Conservation (phyloP, 2,329 filamentous ascomycete species). For the Phialemoniopsis sp. region DNA sequence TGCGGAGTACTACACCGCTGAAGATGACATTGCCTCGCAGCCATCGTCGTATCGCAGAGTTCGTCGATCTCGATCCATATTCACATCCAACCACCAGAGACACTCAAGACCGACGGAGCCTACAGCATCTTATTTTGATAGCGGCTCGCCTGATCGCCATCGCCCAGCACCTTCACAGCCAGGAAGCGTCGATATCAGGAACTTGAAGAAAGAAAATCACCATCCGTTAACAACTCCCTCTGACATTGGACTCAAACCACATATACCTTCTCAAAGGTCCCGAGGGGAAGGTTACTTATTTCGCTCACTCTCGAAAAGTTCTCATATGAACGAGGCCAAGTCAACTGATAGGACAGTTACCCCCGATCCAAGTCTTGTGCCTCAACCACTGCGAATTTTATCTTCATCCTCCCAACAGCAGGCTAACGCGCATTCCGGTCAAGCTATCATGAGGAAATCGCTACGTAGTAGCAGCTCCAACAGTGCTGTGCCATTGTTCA, state of each 20-base stretch:
- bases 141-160: slow-evolving; percentile 4
- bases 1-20: slow-evolving; percentile 36
- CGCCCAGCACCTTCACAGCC: neutral
- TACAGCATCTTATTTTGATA: neutral
- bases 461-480: slow-evolving; percentile 40
- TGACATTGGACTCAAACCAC: too few species aligned
- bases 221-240: slow-evolving; percentile 17
- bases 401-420: too few species aligned
- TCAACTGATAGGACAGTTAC: too few species aligned
- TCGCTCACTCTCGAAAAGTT: too few species aligned
- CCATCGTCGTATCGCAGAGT: slow-evolving; percentile 44
- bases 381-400: too few species aligned
- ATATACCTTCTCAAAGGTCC: too few species aligned
- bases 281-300: too few species aligned
- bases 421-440: neutral
- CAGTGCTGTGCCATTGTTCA: slow-evolving; percentile 3
- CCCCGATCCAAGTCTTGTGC: too few species aligned
- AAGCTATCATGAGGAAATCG: slow-evolving; percentile 38
- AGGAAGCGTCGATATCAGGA: neutral
- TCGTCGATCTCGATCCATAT: slow-evolving; percentile 53
- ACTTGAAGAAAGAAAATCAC: slow-evolving; percentile 21
- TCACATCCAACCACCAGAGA: slow-evolving; percentile 17
- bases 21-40: slow-evolving; percentile 42
- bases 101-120: neutral
- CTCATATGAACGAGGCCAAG: too few species aligned